Evolutionary conservation across 2,329 filamentous ascomycete genomes (phyloP), one percentile per base, ranked within the genome.

Genomic region (Fulvia fulva): DNA sequence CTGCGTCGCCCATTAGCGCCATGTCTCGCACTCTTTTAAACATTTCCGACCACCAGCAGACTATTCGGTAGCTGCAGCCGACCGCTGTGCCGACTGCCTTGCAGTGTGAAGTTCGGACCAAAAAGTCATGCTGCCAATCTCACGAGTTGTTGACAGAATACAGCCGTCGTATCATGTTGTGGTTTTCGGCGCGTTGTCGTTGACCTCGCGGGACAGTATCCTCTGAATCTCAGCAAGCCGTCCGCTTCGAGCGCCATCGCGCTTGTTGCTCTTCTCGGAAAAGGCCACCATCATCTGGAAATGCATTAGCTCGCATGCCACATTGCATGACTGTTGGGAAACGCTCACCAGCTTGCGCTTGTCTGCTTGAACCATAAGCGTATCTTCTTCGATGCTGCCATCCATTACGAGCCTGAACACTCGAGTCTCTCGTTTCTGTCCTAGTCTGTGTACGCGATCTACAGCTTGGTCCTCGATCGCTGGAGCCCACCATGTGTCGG

Each of bases 401-500:
- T 96, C 88, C 76, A 96, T 88, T 1, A 96, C 84, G 9, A 96
- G 78, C 49, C 91, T 80, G 80, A 90, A 94, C 1, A 96, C 87
- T 1, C 85, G 91, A 0, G 88, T 91, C 60, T 87, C 82, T 37
- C 88, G 83, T 63, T 82, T 92, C 76, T 96, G 92, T 0, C 91
- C 91, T 0, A 96, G 80, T 0, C 91, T 83, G 70, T 96, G 90
- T 6, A 96, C 91, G 4, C 91, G 87, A 75, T 99, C 94, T 67
- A 99, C 99, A 51, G 92, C 92, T 71, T 96, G 91, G 65, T 96
- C 91, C 73, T 96, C 91, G 56, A 96, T 94, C 0, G 91, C 91
- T 0, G 91, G 91, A 1, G 91, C 91, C 67, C 91, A 96, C 91
- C 90, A 96, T 59, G 84, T 89, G 72, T 96, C 91, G 0, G 85